Base-by-base conservation (phyloP, 208 protist species). In the Leishmania tarentolae region DNA sequence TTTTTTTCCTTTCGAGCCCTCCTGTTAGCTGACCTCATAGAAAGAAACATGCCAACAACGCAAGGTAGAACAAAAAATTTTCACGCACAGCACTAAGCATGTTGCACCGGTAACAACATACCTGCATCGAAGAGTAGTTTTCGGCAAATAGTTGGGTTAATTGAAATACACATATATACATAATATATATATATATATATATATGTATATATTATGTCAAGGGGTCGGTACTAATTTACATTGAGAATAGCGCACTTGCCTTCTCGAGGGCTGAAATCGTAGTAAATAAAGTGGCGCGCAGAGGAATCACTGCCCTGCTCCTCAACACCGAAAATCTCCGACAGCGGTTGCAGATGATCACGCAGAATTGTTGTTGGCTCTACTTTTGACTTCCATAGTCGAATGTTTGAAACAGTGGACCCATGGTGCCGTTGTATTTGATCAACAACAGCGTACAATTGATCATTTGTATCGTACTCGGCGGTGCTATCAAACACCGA, bases 311-410 rank as follows among this genome's bases (percentile, higher is more conserved):
- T 56, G 19, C 78, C 37, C 13, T 17, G 24, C 42, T 86, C 85
- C 1, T 83, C 72, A 15, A 85, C 65, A 19, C 47, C 61, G 80
- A 92, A 95, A 24, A 87, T 82, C 0, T 92, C 86, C 6, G 78
- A 81, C 3, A 96, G 70, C 2, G 89, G 88, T 53, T 87, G 75
- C 40, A 76, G 42, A 19, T 91, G 83, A 78, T 95, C 86, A 3
- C 92, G 85, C 0, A 97, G 73, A 71, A 93, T 91, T 1, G 83
- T 89, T 11, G 78, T 82, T 3, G 94, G 94, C 57, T 97, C 91
- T 13, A 97, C 90, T 65, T 92, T 88, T 31, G 87, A 86, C 46
- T 91, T 83, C 92, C 92, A 97, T 52, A 97, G 75, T 2, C 79
- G 82, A 69, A 95, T 73, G 3, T 89, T 69, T 8, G 72, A 68